Conservation (phyloP, 2,329 filamentous ascomycete species). For the Acephala macrosclerotiorum region DNA sequence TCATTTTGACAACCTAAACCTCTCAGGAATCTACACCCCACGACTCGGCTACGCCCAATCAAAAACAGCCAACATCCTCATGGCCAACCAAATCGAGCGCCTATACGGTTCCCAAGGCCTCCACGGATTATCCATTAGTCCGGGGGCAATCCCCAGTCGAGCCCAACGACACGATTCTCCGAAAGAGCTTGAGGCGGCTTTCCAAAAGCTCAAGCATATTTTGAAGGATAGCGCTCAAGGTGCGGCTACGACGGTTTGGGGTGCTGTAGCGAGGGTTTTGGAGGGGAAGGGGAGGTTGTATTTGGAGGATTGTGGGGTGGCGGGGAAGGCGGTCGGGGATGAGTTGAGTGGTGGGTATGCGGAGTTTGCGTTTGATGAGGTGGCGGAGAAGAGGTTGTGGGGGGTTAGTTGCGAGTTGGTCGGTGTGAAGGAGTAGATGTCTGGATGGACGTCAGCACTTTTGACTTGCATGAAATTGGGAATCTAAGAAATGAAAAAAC, state of each 20-base stretch:
- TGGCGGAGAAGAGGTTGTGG: constrained; percentile 51
- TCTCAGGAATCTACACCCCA: constrained; percentile 46
- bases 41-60: constrained; percentile 50
- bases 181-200: background rate
- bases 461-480: too few species aligned
- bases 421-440: constrained; percentile 1
- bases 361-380: constrained; percentile 45
- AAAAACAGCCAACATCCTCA: constrained; percentile 55
- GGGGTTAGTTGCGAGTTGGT: constrained; percentile 29
- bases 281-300: constrained; percentile 45
- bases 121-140: constrained; percentile 51
- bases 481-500: too few species aligned
- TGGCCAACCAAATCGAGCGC: constrained; percentile 55
- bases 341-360: constrained; percentile 42
- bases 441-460: background rate
- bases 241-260: constrained; percentile 33
- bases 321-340: constrained; percentile 49
- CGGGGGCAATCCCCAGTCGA: constrained; percentile 45
- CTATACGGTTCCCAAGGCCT: constrained; percentile 49
- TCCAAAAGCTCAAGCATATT: constrained; percentile 2
- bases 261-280: constrained; percentile 48
- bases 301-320: constrained; percentile 44
- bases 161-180: constrained; percentile 41
- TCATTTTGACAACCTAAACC: constrained; percentile 44
- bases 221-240: constrained; percentile 17